phyloP scores from a whole-genome alignment of 192 early-diverging fungal genomes.

The Backusella macrospora region DNA sequence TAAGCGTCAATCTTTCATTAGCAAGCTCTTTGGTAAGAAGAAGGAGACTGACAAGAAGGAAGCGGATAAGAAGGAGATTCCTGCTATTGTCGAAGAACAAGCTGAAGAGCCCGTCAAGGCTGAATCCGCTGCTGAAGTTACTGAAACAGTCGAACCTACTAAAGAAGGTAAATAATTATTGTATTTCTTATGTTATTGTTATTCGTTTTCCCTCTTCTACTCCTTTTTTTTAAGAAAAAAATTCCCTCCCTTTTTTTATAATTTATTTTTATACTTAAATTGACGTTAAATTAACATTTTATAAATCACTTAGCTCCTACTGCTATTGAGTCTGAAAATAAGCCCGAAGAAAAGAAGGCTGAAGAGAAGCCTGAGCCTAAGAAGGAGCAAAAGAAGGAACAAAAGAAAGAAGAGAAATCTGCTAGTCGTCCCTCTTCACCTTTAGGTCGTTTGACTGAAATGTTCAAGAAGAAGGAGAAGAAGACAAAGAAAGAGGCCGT shows the following conservation, averaged over 20 bases:
- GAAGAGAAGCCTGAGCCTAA: neutral
- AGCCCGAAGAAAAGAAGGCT: neutral
- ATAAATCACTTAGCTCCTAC: neutral
- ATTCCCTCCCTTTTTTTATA: neutral
- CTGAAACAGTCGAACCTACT: neutral
- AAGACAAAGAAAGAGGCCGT: constrained; percentile 4
- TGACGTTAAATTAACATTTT: neutral
- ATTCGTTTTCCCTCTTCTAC: neutral
- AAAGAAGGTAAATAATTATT: neutral
- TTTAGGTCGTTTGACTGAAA: constrained; percentile 22
- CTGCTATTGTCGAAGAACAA: neutral
- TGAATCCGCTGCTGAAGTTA: neutral
- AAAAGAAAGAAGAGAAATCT: neutral
- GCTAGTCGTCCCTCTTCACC: constrained; percentile 23
- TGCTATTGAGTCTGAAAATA: neutral
- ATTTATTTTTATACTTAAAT: too few relatives aligned
- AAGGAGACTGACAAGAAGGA: constrained; percentile 14
- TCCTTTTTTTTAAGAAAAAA: neutral
- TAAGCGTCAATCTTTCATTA: constrained; percentile 28
- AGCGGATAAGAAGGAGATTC: neutral
- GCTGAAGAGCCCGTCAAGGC: neutral
- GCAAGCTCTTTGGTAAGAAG: constrained; percentile 23
- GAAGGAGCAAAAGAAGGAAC: neutral
- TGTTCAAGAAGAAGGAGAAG: constrained; percentile 23
- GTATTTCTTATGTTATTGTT: neutral